Evolutionary conservation across 306 rosid genomes (phyloP).

Genomic region (Pterocarpus santalinus): DNA sequence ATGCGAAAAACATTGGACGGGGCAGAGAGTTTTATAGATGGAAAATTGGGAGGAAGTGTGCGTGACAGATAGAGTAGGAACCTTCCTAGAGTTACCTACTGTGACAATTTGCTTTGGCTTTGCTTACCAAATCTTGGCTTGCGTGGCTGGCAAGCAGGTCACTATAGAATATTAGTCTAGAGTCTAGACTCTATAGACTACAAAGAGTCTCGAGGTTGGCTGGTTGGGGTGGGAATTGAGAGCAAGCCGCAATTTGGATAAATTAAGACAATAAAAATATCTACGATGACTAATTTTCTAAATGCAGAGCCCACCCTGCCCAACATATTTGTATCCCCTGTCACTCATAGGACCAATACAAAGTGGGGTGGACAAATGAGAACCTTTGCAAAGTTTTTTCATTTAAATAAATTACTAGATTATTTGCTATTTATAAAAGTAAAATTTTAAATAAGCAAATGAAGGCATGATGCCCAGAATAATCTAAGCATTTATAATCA

Average conservation of each 20-base stretch:
- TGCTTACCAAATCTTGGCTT: constrained; percentile 3
- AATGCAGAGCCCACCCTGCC: too few relatives aligned
- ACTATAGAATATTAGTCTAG: too few relatives aligned
- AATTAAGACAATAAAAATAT: too few relatives aligned
- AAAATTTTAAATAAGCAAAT: background rate
- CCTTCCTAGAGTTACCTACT: constrained; percentile 22
- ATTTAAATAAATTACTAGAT: too few relatives aligned
- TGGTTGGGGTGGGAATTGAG: too few relatives aligned
- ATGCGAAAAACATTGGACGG: constrained; percentile 9
- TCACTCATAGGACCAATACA: too few relatives aligned
- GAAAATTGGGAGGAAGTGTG: background rate
- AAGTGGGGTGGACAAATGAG: too few relatives aligned
- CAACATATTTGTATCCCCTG: too few relatives aligned
- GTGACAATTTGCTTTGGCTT: background rate
- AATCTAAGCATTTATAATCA: background rate
- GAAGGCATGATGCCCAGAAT: background rate
- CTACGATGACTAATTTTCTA: too few relatives aligned
- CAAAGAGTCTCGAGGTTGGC: too few relatives aligned
- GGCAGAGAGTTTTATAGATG: constrained; percentile 49
- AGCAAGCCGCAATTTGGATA: too few relatives aligned
- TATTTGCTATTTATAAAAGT: background rate
- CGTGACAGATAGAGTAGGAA: constrained; percentile 37
- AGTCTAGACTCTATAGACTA: background rate
- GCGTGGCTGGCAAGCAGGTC: constrained; percentile 8
- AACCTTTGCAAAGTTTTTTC: too few relatives aligned